Base-by-base conservation (phyloP, 2,329 filamentous ascomycete genomes). In the Chrysosphaeria jannelii region DNA sequence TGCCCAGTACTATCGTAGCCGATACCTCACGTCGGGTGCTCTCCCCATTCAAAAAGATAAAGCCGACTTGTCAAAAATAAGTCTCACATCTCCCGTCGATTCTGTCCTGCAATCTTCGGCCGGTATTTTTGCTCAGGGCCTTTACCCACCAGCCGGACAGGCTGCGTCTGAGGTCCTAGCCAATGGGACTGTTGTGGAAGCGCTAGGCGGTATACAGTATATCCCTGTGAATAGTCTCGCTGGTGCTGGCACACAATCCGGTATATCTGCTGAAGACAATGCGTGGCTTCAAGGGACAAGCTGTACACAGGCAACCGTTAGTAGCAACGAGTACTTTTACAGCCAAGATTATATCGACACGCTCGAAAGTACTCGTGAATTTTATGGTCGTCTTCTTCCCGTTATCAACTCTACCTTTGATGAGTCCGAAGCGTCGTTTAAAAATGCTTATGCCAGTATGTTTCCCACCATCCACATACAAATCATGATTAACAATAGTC, bases 181-280 rank as follows among this genome's bases (percentile, higher is more conserved):
- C 34, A 78, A 89, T 41, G 69, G 69, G 23, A 58, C 57, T 12
- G 48, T 44, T 4, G 49, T 79, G 8, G 46, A 61, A 27, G 76
- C 79, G 0, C 46, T 89, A 36, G 51, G 60, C 29, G 78, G 78
- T 13, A 89, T 78, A 40, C 79, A 91, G 44, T 59, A 85, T 29
- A 68, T 89, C 33, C 71, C 74, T 10, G 50, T 91, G 26, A 57
- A 64, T 28, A n/a, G 16, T 18, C 51, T 48, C 3, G 61, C 40
- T 7, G 52, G 57, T 9, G 54, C 62, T 25, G 45, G 50, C 13
- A 44, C 49, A 5, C 55, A 61, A 32, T n/a, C 7, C 7, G 16
- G 16, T 7, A n/a, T n/a, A 7, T 7, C 7, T n/a, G 47, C 54
- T 3, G 57, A 64, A 43, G 50, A 49, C 35, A 54, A 39, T 26